Percentiles rank a stretch among this genome's conserved stretches.
Conservation (phyloP, 169 alveolate genomes). For the Neospora caninum region DNA sequence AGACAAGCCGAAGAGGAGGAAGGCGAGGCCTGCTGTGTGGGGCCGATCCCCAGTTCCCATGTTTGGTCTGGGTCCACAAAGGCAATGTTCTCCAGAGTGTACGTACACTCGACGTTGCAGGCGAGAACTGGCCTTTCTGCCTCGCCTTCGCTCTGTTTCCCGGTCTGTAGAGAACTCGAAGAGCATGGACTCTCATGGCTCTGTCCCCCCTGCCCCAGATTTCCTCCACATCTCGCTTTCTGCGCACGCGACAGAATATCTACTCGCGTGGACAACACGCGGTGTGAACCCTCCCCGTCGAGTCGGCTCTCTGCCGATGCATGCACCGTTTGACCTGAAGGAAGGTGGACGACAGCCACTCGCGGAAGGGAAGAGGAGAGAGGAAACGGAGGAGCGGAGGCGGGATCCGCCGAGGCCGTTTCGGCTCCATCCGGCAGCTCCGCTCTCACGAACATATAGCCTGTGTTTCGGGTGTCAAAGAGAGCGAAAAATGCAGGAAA, state of each 20-base stretch:
- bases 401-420: too few relatives aligned
- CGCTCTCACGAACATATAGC: too few relatives aligned
- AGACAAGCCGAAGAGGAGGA: background rate
- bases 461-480: too few relatives aligned
- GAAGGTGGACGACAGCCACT: too few relatives aligned
- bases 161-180: background rate
- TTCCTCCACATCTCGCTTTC: background rate
- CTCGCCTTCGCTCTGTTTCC: background rate
- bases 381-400: too few relatives aligned
- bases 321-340: background rate
- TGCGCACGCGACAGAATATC: background rate
- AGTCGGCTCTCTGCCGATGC: background rate
- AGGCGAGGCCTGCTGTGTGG: background rate
- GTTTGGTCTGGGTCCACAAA: slow-evolving; percentile 28
- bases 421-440: too few relatives aligned
- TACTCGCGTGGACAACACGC: background rate
- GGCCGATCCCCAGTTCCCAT: slow-evolving; percentile 11
- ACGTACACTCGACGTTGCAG: slow-evolving; percentile 8
- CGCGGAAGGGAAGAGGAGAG: too few relatives aligned
- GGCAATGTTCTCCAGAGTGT: background rate
- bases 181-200: background rate
- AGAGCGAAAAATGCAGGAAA: too few relatives aligned
- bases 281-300: slow-evolving; percentile 16
- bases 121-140: background rate
- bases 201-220: background rate